Evolutionary conservation across 768 basidiomycete genomes (phyloP).

Genomic region (Mycena galericulata): DNA sequence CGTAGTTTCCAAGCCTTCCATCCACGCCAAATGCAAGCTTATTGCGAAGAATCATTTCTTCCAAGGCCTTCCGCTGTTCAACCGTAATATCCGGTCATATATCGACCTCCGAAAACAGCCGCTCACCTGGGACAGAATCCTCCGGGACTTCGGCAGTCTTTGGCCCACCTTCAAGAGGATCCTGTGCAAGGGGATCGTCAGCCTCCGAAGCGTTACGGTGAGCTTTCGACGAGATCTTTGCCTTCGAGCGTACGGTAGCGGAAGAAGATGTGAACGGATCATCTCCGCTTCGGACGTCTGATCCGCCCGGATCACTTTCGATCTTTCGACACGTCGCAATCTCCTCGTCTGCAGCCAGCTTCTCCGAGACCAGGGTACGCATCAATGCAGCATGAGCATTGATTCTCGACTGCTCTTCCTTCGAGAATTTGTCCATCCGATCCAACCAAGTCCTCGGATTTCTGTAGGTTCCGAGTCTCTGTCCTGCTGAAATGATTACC

Average conservation of each 20-base stretch:
- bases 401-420: not conserved
- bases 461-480: conserved; percentile 19
- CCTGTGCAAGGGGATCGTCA: not conserved
- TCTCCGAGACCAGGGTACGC: not conserved
- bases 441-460: conserved; percentile 32
- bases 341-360: too few relatives aligned
- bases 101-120: not conserved
- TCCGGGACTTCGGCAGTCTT: not conserved
- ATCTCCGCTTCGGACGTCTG: too few relatives aligned
- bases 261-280: not conserved
- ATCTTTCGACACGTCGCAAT: too few relatives aligned
- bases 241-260: not conserved
- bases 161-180: too few relatives aligned
- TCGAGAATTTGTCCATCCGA: not conserved
- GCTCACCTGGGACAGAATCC: not conserved
- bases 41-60: not conserved
- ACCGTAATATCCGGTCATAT: not conserved
- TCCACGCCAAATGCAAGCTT: conserved; percentile 1
- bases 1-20: not conserved
- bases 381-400: not conserved
- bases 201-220: not conserved
- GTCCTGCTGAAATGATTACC: conserved; percentile 18
- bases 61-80: not conserved
- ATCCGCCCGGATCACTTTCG: not conserved
- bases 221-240: not conserved